These are phyloP conservation scores for Hanseniaspora guilliermondii DNA, from an alignment of 805 yeast species.

Conservation along the genomic window DNA sequence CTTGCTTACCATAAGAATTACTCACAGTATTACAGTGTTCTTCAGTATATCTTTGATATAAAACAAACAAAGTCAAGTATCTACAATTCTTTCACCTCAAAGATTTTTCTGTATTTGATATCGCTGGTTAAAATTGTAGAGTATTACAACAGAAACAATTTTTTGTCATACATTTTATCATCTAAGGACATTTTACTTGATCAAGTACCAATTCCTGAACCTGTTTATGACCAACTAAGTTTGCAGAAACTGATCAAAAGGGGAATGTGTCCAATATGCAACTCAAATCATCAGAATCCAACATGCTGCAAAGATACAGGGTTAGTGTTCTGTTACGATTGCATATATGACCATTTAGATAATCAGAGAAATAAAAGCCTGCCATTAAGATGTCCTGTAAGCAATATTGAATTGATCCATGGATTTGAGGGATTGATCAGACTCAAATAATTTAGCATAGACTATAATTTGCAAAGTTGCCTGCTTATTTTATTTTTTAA, in stretches of 20 bases:
- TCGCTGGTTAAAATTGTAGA: background rate
- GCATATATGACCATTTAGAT: conserved; percentile 9
- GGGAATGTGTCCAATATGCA: conserved; percentile 2
- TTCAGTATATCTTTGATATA: conserved; percentile 2
- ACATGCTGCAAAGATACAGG: conserved; percentile 10
- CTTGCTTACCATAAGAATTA: conserved; percentile 1
- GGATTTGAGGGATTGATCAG: conserved; percentile 7
- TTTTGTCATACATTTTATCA: background rate
- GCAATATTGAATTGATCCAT: background rate
- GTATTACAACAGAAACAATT: conserved; percentile 7
- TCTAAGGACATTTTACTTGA: background rate
- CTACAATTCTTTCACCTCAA: conserved; percentile 25
- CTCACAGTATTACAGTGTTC: background rate
- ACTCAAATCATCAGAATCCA: background rate
- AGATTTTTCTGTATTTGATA: background rate
- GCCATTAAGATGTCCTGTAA: conserved; percentile 2
- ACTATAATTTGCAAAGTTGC: background rate
- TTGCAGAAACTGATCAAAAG: background rate
- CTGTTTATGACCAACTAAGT: background rate
- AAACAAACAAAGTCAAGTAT: conserved; percentile 10
- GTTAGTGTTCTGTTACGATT: conserved; percentile 4
- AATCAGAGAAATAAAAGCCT: background rate
- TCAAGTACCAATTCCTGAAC: background rate
- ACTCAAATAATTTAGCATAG: background rate
- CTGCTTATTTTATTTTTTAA: background rate